phyloP scores from a whole-genome alignment of 306 rosid species.

The Arachis hypogaea region DNA sequence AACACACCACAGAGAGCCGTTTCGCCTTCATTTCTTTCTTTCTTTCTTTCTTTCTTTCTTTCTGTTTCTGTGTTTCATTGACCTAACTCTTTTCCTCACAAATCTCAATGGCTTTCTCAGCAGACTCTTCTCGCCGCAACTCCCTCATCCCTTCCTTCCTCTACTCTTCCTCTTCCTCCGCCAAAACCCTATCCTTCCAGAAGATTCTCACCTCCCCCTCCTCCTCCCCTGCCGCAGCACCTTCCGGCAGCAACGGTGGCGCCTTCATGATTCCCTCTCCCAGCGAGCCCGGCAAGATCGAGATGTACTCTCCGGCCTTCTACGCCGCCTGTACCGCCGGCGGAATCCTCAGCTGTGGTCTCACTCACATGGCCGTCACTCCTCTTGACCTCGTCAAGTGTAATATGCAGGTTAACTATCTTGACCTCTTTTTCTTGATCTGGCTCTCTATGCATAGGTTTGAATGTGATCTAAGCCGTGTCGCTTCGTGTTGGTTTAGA shows the following conservation, averaged over 20 bases:
- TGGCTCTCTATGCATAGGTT: background rate
- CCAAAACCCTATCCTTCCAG: constrained; percentile 61
- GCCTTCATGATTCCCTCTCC: constrained; percentile 60
- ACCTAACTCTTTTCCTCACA: constrained; percentile 5
- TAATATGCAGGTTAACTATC: constrained; percentile 83
- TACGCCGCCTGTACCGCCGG: constrained; percentile 90
- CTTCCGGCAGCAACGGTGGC: constrained; percentile 19
- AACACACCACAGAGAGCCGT: background rate
- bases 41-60: constrained; percentile 18
- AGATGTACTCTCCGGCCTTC: constrained; percentile 88
- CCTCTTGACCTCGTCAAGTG: constrained; percentile 98
- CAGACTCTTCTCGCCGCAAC: constrained; percentile 49
- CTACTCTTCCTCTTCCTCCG: constrained; percentile 57
- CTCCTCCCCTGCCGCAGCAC: constrained; percentile 21
- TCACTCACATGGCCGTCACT: constrained; percentile 92
- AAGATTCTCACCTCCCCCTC: constrained; percentile 49
- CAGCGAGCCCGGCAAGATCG: constrained; percentile 67
- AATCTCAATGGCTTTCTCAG: constrained; percentile 58
- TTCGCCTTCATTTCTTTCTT: constrained; percentile 43
- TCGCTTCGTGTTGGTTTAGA: constrained; percentile 37
- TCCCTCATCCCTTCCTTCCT: constrained; percentile 75
- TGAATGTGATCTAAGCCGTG: background rate
- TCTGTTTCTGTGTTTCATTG: background rate
- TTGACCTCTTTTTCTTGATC: constrained; percentile 36
- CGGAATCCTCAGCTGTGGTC: constrained; percentile 90